Base-by-base conservation (phyloP, 345 rosid genomes). In the Acer yangbiense region DNA sequence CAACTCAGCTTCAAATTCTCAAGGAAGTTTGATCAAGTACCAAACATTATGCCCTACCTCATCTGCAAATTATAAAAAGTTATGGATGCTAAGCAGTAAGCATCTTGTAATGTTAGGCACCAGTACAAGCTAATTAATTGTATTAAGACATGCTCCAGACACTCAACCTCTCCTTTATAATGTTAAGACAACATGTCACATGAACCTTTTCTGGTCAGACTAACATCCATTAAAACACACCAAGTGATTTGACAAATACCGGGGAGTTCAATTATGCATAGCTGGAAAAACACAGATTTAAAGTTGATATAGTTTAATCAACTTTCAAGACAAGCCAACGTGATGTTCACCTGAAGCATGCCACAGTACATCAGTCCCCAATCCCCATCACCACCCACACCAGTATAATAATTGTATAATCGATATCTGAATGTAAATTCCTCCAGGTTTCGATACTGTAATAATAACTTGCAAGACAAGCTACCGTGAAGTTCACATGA, bases 1-100 rank as follows among this genome's bases (percentile, higher is more conserved):
- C 29, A 62, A 52, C 68, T 77, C 63, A 72, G 63, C 29, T 23
- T 32, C 60, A 63, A 43, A 58, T 27, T 61, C 27, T 67, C 18
- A 14, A 7, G 16, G 0, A 46, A 35, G 39, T 4, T 29, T 20
- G 55, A 60, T 23, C 27, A 23, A 39, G 27, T 41, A n/a, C 27
- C n/a, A 27, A 35, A 66, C 39, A 66, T 25, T 5, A 5, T 35
- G 39, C 43, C 72, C 58, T 10, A 65, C 58, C 57, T 61, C 17
- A 60, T 13, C 5, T 12, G 32, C 4, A 57, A 43, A 57, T 57
- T 25, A 35, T 72, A 13, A 57, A 57, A 3, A 20, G 16, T n/a
- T 35, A 18, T 71, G 44, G 16, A 32, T 52, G 41, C 3, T 35
- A 35, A 39, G 21, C 2, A 21, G 8, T 43, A 43, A 9, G 50